A percentile compares a stretch with the other conserved stretches of the same genome.
These are phyloP conservation scores for Mimosa bimucronata DNA, from an alignment of 306 rosid species.

Conservation along the genomic window DNA sequence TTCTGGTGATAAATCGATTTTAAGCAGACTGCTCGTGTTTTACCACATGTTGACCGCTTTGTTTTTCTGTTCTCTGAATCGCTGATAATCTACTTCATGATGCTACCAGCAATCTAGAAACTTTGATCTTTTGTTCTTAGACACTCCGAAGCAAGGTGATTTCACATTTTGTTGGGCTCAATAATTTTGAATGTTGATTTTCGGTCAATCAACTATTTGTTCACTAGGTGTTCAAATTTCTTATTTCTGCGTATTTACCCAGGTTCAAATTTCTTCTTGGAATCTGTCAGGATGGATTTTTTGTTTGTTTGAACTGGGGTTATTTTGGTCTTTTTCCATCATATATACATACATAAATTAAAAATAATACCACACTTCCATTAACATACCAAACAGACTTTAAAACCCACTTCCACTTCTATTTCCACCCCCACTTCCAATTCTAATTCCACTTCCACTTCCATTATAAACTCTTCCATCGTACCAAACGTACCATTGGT, in stretches of 20 bases:
- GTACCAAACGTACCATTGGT: too few species aligned
- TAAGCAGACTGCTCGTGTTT: constrained; percentile 20
- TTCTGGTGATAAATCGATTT: constrained; percentile 28
- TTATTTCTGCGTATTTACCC: constrained; percentile 23
- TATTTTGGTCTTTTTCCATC: too few species aligned
- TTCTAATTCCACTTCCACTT: too few species aligned
- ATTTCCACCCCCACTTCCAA: too few species aligned
- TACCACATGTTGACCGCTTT: constrained; percentile 15
- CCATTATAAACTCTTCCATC: too few species aligned
- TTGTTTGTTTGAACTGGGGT: too few species aligned
- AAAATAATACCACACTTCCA: too few species aligned
- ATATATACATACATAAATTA: too few species aligned
- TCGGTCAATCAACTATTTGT: constrained; percentile 21
- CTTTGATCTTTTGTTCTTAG: constrained; percentile 96
- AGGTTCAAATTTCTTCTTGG: too few species aligned
- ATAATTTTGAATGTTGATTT: constrained; percentile 8
- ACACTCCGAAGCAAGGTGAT: constrained; percentile 97
- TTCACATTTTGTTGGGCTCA: neutral
- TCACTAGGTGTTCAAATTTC: constrained; percentile 19
- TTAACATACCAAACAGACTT: too few species aligned
- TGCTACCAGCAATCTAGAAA: constrained; percentile 90
- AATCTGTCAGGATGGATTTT: too few species aligned
- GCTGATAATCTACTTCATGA: constrained; percentile 98
- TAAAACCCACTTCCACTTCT: too few species aligned
- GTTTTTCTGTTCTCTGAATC: constrained; percentile 55